Conservation (phyloP, 768 basidiomycete genomes). For the Tulasnella sp. region DNA sequence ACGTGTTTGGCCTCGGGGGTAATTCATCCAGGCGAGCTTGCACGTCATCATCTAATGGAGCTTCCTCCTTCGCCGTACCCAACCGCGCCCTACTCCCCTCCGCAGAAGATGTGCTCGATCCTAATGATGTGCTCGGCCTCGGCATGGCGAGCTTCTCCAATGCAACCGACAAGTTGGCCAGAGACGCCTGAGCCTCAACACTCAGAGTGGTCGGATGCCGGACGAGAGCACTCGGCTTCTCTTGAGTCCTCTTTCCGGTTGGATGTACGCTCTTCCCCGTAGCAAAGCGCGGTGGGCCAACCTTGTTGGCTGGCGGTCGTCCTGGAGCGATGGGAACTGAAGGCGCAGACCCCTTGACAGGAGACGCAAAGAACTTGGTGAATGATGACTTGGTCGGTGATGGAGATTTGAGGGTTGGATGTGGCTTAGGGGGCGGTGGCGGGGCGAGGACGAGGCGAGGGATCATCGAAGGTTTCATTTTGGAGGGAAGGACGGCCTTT, state of each 20-base stretch:
- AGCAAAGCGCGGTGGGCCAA: background rate
- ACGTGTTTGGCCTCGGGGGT: constrained; percentile 24
- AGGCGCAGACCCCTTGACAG: background rate
- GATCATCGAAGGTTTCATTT: constrained; percentile 10
- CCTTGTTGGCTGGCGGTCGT: background rate
- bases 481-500: constrained; percentile 1
- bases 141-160: constrained; percentile 60
- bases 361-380: constrained; percentile 3
- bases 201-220: constrained; percentile 1
- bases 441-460: constrained; percentile 14
- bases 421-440: constrained; percentile 5
- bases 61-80: constrained; percentile 25
- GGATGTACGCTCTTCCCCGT: background rate
- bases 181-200: constrained; percentile 28
- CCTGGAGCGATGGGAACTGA: background rate
- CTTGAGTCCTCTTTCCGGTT: background rate
- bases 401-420: background rate
- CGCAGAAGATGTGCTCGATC: constrained; percentile 34
- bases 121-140: constrained; percentile 58
- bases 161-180: constrained; percentile 57
- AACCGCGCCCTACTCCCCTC: constrained; percentile 33
- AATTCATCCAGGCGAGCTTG: constrained; percentile 4
- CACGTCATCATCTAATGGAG: background rate
- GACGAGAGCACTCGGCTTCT: background rate
- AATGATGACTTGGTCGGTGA: constrained; percentile 12